Percentiles rank a stretch among this genome's conserved stretches.
phyloP scores from a whole-genome alignment of 192 early-diverging fungal species.

The Coemansia sp. region DNA sequence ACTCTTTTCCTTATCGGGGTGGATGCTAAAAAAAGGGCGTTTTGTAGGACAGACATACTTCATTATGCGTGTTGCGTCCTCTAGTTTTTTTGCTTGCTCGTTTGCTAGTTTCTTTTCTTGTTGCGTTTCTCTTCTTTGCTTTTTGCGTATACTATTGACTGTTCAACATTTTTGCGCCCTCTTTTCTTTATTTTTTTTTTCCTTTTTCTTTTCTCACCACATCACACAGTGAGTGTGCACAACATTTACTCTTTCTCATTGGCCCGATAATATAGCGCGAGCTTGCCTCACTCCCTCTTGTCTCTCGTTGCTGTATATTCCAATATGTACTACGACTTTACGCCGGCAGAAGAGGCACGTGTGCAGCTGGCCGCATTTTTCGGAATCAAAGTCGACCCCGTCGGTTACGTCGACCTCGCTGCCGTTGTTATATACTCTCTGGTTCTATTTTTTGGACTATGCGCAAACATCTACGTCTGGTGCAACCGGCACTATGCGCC shows the following conservation, averaged over 20 bases:
- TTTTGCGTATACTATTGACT: conserved; percentile 4
- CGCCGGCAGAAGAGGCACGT: conserved; percentile 29
- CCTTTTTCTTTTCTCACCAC: no score
- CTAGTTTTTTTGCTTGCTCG: background rate
- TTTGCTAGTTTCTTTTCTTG: background rate
- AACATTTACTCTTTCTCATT: background rate
- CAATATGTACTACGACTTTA: conserved; percentile 46
- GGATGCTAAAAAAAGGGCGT: conserved; percentile 1
- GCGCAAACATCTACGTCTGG: conserved; percentile 47
- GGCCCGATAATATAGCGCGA: background rate
- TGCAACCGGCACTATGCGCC: conserved; percentile 51
- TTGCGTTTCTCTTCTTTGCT: conserved; percentile 5
- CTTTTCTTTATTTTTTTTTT: background rate
- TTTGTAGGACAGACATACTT: background rate
- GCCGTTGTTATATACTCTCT: conserved; percentile 22
- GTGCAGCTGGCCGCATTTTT: conserved; percentile 41
- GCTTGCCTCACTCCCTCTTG: background rate
- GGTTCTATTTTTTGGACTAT: conserved; percentile 30
- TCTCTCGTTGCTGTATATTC: background rate
- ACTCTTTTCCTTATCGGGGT: conserved; percentile 8
- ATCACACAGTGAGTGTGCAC: background rate
- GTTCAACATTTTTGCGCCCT: background rate
- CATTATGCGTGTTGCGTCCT: conserved; percentile 15
- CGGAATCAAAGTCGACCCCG: conserved; percentile 33
- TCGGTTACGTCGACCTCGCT: conserved; percentile 38